Conservation (phyloP, 1,139 yeast species). For the Eremothecium gossypii region DNA sequence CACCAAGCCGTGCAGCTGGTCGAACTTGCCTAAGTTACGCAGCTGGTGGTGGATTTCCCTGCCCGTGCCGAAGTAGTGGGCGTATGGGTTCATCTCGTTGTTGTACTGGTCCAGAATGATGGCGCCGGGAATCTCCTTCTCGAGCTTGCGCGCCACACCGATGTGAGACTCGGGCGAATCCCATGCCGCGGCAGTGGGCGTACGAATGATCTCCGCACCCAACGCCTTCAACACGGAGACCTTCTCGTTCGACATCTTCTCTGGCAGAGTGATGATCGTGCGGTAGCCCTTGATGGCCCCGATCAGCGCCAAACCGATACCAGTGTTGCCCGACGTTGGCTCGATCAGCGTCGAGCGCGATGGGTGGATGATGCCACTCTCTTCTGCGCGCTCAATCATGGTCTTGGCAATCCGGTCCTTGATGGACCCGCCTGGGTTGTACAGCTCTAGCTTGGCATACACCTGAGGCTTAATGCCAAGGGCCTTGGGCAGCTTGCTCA, state of each 20-base stretch:
- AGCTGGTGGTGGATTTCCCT: conserved; percentile 75
- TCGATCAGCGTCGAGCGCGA: conserved; percentile 73
- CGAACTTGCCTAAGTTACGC: conserved; percentile 37
- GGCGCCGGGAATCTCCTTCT: conserved; percentile 78
- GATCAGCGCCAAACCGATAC: conserved; percentile 79
- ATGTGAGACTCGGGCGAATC: conserved; percentile 88
- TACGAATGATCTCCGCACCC: conserved; percentile 86
- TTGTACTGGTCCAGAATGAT: conserved; percentile 79
- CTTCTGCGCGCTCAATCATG: conserved; percentile 77
- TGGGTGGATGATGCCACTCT: conserved; percentile 68
- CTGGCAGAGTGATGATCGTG: conserved; percentile 82
- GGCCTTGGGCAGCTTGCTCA: conserved; percentile 71
- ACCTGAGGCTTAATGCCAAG: conserved; percentile 70
- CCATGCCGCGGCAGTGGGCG: conserved; percentile 92
- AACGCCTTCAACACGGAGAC: conserved; percentile 81
- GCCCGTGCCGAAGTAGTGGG: conserved; percentile 82
- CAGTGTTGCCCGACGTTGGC: conserved; percentile 85
- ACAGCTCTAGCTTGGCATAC: conserved; percentile 79
- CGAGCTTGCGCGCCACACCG: conserved; percentile 76
- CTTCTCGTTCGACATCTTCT: conserved; percentile 88
- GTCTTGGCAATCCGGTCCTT: conserved; percentile 91
- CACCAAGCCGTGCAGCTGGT: conserved; percentile 63
- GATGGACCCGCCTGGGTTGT: conserved; percentile 93
- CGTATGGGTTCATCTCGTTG: conserved; percentile 71
- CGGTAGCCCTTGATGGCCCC: conserved; percentile 86